These are phyloP conservation scores for Jackrogersella minutella DNA, from an alignment of 495 filamentous ascomycete species.

Conservation along the genomic window DNA sequence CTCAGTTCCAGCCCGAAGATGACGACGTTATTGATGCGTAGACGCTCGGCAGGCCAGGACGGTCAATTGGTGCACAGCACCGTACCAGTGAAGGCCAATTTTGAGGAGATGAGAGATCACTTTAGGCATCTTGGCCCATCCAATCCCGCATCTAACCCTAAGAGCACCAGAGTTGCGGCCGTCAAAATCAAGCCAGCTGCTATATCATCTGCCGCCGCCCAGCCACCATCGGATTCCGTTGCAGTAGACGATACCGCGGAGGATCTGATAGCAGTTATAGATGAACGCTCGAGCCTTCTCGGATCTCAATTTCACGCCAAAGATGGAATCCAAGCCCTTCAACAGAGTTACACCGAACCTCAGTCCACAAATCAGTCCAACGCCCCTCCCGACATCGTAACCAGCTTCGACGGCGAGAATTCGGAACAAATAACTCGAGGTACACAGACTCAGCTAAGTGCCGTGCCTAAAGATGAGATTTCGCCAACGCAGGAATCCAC, in stretches of 20 bases:
- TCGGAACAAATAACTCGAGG: constrained; percentile 32
- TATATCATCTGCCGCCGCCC: constrained; percentile 14
- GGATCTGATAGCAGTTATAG: constrained; percentile 34
- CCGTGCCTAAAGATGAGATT: constrained; percentile 9
- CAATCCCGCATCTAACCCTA: constrained; percentile 85
- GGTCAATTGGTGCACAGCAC: constrained; percentile 49
- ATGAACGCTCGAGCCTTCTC: constrained; percentile 54
- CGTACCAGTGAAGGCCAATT: constrained; percentile 58
- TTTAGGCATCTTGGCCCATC: constrained; percentile 91
- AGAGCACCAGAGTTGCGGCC: constrained; percentile 80
- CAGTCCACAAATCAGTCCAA: constrained; percentile 49
- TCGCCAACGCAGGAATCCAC: constrained; percentile 45
- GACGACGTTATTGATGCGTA: constrained; percentile 63
- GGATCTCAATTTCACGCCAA: constrained; percentile 56
- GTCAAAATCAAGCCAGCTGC: constrained; percentile 87
- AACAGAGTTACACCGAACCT: constrained; percentile 68
- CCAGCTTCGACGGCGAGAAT: constrained; percentile 34
- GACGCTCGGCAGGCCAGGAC: constrained; percentile 60
- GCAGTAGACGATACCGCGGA: constrained; percentile 25
- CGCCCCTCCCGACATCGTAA: constrained; percentile 41
- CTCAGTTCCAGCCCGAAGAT: constrained; percentile 52
- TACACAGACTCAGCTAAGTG: constrained; percentile 30
- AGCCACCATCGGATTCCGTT: constrained; percentile 41
- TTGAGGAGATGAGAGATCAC: constrained; percentile 78
- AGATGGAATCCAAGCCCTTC: constrained; percentile 73